phyloP scores from a whole-genome alignment of 257 asterid species.

The Capsicum baccatum region DNA sequence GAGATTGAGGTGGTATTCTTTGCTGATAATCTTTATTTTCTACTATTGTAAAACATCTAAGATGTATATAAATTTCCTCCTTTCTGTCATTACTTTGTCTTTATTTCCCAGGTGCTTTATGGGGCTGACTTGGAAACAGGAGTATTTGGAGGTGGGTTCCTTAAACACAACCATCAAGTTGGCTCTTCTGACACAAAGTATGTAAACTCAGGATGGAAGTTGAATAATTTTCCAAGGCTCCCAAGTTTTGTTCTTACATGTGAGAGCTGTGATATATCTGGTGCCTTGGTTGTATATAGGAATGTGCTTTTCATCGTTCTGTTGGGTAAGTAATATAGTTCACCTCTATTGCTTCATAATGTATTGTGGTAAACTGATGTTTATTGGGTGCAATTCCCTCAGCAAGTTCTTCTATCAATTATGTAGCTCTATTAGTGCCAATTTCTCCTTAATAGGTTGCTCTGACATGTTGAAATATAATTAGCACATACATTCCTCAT shows the following conservation, averaged over 20 bases:
- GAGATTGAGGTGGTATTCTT: slow-evolving; percentile 72
- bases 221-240: slow-evolving; percentile 85
- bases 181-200: slow-evolving; percentile 58
- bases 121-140: slow-evolving; percentile 93
- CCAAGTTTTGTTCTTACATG: slow-evolving; percentile 80
- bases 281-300: slow-evolving; percentile 92
- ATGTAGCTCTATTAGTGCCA: neutral
- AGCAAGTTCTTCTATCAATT: neutral
- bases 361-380: neutral
- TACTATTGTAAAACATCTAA: neutral
- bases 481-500: neutral
- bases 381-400: neutral
- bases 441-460: slow-evolving; percentile 9
- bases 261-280: slow-evolving; percentile 86
- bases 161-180: slow-evolving; percentile 55
- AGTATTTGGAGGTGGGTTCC: slow-evolving; percentile 86
- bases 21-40: neutral
- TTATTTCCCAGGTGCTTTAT: slow-evolving; percentile 63
- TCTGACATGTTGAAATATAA: neutral
- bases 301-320: slow-evolving; percentile 77
- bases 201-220: slow-evolving; percentile 81
- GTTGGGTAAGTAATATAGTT: slow-evolving; percentile 45
- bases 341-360: neutral
- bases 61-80: neutral
- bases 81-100: slow-evolving; percentile 19